Evolutionary conservation across 108 stramenopile species (phyloP), one percentile per base, ranked within the genome.

Genomic region (Conticribra weissflogii): DNA sequence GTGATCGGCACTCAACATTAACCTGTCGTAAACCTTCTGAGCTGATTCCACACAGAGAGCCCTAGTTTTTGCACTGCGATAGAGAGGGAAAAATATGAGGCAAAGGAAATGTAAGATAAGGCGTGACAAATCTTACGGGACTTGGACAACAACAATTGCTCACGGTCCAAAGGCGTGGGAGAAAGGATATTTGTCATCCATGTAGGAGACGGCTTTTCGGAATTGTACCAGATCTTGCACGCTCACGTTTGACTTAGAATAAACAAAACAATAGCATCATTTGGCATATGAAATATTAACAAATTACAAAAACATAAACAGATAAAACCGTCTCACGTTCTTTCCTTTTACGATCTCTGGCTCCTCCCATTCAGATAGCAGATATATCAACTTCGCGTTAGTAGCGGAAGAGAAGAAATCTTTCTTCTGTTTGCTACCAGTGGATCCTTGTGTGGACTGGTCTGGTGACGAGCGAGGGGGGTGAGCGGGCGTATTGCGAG

Each of bases 151-250:
- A 59, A 21, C 25, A 33, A 23, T 17, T 23, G 32, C 2, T 58
- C 18, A 73, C 22, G 33, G 54, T 16, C 90, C 90, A 76, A 91
- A 91, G 45, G 83, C 55, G 36, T 71, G 71, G 23, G 86, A 81
- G 54, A 92, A 86, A 32, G 86, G 83, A 69, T 85, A 85, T 21
- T 61, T 49, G 18, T 72, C 68, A 47, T 91, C 85, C 84, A 94
- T 84, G 68, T 72, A 83, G 7, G 79, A 54, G n/a, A 90, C 71
- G 17, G 87, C 79, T 61, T 90, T 74, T 9, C 81, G 77, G 44
- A 92, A 89, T 50, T 83, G 51, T 0, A 92, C 56, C 32, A 92
- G 83, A 27, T 93, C 88, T 2, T 71, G 58, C 3, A 90, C 83
- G 15, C 79, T 69, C 25, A 80, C 74, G 31, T 71, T 60, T 14